Conservation (phyloP, 1,139 yeast genomes). For the Blastobotrys illinoisensis region DNA sequence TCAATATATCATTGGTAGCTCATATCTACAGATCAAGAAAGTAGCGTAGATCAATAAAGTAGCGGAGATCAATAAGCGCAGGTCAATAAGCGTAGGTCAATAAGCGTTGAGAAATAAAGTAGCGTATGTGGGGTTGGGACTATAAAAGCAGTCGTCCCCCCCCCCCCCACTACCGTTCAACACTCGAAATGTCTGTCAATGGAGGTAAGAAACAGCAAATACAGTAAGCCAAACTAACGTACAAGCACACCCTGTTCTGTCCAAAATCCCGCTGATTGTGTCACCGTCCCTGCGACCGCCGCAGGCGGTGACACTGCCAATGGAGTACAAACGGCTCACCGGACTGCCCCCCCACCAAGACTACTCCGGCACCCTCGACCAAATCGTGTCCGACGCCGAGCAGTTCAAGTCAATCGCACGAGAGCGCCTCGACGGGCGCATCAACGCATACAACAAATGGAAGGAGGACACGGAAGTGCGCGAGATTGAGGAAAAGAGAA, state of each 20-base stretch:
- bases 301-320: slow-evolving; percentile 50
- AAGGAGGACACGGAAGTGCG: slow-evolving; percentile 21
- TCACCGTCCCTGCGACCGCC: slow-evolving; percentile 55
- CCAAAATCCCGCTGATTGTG: slow-evolving; percentile 54
- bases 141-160: background rate
- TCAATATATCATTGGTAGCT: no score
- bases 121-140: background rate
- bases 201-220: background rate
- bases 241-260: slow-evolving; percentile 46
- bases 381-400: slow-evolving; percentile 23
- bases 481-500: slow-evolving; percentile 29
- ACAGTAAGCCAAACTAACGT: background rate
- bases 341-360: slow-evolving; percentile 20
- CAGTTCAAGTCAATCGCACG: slow-evolving; percentile 26
- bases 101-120: no score
- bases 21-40: no score
- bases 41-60: no score
- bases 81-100: no score
- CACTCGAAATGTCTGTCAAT: background rate
- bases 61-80: no score
- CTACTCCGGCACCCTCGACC: slow-evolving; percentile 6
- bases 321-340: slow-evolving; percentile 41
- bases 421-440: slow-evolving; percentile 26
- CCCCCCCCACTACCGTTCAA: no score
- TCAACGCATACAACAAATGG: slow-evolving; percentile 33